Percentiles rank a stretch among this genome's conserved stretches.
Evolutionary conservation across 495 filamentous ascomycete species (phyloP).

Genomic region (Astrothelium macrocarpum): DNA sequence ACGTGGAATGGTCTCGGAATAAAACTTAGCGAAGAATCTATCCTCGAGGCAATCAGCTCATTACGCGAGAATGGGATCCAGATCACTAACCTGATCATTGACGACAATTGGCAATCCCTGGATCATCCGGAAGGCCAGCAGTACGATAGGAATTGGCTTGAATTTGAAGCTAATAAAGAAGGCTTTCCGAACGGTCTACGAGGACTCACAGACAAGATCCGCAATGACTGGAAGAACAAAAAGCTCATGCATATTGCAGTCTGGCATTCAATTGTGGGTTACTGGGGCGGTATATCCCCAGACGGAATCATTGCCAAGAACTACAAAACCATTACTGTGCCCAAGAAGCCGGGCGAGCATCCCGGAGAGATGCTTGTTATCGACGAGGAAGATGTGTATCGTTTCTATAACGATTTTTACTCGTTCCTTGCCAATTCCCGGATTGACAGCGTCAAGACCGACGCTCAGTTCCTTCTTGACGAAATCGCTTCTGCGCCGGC

Average conservation of each 20-base stretch:
- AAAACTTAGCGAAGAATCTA: slow-evolving; percentile 66
- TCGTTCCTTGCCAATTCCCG: slow-evolving; percentile 58
- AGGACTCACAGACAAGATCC: slow-evolving; percentile 56
- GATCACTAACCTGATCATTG: slow-evolving; percentile 77
- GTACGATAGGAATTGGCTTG: slow-evolving; percentile 47
- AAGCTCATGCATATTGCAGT: slow-evolving; percentile 79
- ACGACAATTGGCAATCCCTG: slow-evolving; percentile 93
- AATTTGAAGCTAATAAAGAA: slow-evolving; percentile 74
- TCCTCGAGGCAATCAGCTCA: slow-evolving; percentile 61
- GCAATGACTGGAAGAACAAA: slow-evolving; percentile 54
- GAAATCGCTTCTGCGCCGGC: slow-evolving; percentile 56
- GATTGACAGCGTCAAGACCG: slow-evolving; percentile 79
- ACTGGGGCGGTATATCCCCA: slow-evolving; percentile 84
- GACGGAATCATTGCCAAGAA: slow-evolving; percentile 58
- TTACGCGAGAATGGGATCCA: slow-evolving; percentile 64
- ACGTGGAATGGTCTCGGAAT: slow-evolving; percentile 94
- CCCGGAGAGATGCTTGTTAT: slow-evolving; percentile 64
- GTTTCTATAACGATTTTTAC: slow-evolving; percentile 91
- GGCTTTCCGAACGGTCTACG: slow-evolving; percentile 75
- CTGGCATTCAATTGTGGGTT: slow-evolving; percentile 84
- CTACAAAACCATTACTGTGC: slow-evolving; percentile 69
- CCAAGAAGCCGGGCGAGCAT: slow-evolving; percentile 41
- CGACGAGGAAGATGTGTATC: slow-evolving; percentile 56
- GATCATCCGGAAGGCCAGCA: slow-evolving; percentile 37
- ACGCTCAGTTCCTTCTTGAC: slow-evolving; percentile 82